A percentile compares a stretch with the other conserved stretches of the same genome.
These are phyloP conservation scores for Xerocomellus dryophilus DNA, from an alignment of 768 basidiomycete species.

Conservation along the genomic window DNA sequence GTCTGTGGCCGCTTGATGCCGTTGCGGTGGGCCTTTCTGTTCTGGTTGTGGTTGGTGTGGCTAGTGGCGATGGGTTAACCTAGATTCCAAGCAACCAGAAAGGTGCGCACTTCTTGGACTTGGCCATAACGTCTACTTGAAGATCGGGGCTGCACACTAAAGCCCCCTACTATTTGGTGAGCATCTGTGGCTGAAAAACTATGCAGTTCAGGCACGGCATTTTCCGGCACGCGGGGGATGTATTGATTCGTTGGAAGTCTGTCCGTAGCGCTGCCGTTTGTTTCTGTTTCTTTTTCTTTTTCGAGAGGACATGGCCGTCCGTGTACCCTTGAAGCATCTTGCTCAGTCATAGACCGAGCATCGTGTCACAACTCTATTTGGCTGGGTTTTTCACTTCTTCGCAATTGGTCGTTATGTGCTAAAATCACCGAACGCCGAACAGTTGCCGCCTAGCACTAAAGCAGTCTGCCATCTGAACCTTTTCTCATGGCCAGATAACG, in stretches of 20 bases:
- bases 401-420: background rate
- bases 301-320: too few relatives aligned
- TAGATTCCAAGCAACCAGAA: slow-evolving; percentile 3
- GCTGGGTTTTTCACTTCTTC: too few relatives aligned
- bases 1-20: slow-evolving; percentile 86
- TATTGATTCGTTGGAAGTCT: too few relatives aligned
- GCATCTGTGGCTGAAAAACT: slow-evolving; percentile 36
- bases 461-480: background rate
- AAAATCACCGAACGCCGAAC: background rate
- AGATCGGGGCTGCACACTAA: background rate
- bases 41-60: slow-evolving; percentile 96
- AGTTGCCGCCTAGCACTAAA: too few relatives aligned
- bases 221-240: slow-evolving; percentile 8
- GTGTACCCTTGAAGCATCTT: too few relatives aligned
- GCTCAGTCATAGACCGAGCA: too few relatives aligned
- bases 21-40: slow-evolving; percentile 95
- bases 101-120: slow-evolving; percentile 88
- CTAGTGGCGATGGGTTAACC: slow-evolving; percentile 43
- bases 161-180: background rate
- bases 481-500: too few relatives aligned
- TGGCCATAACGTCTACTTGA: slow-evolving; percentile 66
- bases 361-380: too few relatives aligned
- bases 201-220: slow-evolving; percentile 25
- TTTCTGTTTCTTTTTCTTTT: too few relatives aligned
- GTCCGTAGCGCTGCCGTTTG: too few relatives aligned